Evolutionary conservation across 1,139 yeast species (phyloP).

Genomic region (Suhomyces atakaporum): DNA sequence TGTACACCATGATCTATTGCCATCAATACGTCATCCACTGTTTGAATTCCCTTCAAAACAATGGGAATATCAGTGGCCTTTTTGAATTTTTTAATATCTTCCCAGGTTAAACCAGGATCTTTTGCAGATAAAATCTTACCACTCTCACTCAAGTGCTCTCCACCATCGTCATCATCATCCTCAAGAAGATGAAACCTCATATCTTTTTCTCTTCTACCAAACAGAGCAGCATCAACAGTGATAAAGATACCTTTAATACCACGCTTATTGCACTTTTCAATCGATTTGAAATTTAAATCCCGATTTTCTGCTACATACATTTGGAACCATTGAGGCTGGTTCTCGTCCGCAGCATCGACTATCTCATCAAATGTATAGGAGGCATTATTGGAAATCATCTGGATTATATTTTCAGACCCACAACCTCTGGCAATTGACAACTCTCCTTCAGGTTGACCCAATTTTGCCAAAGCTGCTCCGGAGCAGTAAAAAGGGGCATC

Average conservation of each 20-base stretch:
- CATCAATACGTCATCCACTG: constrained; percentile 63
- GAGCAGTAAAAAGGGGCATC: constrained; percentile 68
- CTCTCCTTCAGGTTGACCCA: constrained; percentile 82
- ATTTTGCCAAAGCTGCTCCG: constrained; percentile 79
- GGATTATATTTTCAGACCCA: constrained; percentile 65
- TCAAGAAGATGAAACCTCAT: constrained; percentile 54
- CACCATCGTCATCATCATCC: constrained; percentile 62
- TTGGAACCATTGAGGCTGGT: constrained; percentile 84
- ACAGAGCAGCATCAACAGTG: constrained; percentile 91
- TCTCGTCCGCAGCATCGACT: constrained; percentile 53
- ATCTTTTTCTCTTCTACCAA: constrained; percentile 87
- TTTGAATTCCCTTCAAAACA: constrained; percentile 69
- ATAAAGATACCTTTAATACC: constrained; percentile 81
- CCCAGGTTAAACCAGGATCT: constrained; percentile 74
- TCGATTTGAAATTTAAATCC: constrained; percentile 56
- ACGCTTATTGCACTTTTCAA: constrained; percentile 68
- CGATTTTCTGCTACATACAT: constrained; percentile 76
- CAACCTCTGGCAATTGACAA: constrained; percentile 74
- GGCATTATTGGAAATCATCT: constrained; percentile 81
- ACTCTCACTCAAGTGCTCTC: constrained; percentile 81
- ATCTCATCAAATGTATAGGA: constrained; percentile 76
- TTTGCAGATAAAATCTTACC: constrained; percentile 75
- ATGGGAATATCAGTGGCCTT: constrained; percentile 62
- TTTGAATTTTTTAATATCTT: constrained; percentile 56
- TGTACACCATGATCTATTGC: constrained; percentile 67